phyloP scores from a whole-genome alignment of 2,329 filamentous ascomycete species.

The Ascochyta viciae-villosae region DNA sequence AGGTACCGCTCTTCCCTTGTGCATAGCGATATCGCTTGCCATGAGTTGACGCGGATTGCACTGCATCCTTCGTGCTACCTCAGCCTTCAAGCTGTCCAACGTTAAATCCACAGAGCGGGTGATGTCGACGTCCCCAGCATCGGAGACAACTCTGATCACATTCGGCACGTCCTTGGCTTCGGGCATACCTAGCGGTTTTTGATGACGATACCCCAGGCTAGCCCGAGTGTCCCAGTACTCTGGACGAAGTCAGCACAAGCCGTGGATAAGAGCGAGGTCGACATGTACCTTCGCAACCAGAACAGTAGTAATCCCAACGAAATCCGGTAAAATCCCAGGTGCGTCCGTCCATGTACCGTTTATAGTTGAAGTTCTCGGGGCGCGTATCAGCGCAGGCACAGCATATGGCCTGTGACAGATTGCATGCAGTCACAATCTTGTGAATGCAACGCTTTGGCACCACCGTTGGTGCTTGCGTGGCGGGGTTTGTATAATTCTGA shows the following conservation, averaged over 20 bases:
- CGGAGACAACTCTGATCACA: not conserved
- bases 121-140: conserved; percentile 5
- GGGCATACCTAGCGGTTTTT: not conserved
- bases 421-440: conserved; percentile 19
- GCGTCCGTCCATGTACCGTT: conserved; percentile 11
- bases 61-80: conserved; percentile 22
- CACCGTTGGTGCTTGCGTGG: not conserved
- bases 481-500: not conserved
- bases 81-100: conserved; percentile 8
- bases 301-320: conserved; percentile 14
- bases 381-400: conserved; percentile 22
- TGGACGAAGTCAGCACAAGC: not conserved
- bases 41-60: conserved; percentile 17
- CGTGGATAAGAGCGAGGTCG: not conserved
- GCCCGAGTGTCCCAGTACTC: not conserved
- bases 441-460: conserved; percentile 20
- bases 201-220: not conserved
- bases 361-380: conserved; percentile 4
- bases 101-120: conserved; percentile 15
- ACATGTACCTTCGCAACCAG: conserved; percentile 11
- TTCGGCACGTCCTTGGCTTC: not conserved
- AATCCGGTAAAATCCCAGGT: not conserved
- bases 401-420: conserved; percentile 15
- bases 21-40: conserved; percentile 1
- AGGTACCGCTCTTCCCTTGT: conserved; percentile 4